phyloP scores from a whole-genome alignment of 2,329 filamentous ascomycete species.

The Exserohilum rostratum region DNA sequence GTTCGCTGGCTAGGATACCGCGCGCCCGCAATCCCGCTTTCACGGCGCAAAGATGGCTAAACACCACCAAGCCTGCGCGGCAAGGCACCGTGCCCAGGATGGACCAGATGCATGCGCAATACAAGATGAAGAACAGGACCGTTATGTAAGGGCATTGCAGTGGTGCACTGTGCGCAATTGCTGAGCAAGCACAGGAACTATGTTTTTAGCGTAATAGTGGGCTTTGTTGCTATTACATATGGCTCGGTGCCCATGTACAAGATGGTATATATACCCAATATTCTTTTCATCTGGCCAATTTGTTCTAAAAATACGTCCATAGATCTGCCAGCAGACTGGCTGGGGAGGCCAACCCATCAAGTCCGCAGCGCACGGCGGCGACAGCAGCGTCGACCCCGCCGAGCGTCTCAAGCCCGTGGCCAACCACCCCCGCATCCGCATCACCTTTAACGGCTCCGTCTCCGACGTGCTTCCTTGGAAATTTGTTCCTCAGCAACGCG shows the following conservation, averaged over 20 bases:
- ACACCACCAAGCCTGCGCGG: constrained; percentile 35
- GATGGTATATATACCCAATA: constrained; percentile 62
- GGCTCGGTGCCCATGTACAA: constrained; percentile 87
- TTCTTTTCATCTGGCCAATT: neutral
- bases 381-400: constrained; percentile 68
- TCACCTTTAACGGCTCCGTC: constrained; percentile 95
- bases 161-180: neutral
- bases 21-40: constrained; percentile 27
- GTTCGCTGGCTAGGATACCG: constrained; percentile 27
- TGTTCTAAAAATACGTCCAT: constrained; percentile 11
- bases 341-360: constrained; percentile 94
- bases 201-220: constrained; percentile 76
- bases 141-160: constrained; percentile 58
- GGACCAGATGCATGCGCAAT: constrained; percentile 68
- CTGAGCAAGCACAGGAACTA: constrained; percentile 62
- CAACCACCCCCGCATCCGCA: constrained; percentile 81
- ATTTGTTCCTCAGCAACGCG: constrained; percentile 93
- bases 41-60: constrained; percentile 39
- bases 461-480: constrained; percentile 98
- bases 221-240: constrained; percentile 80
- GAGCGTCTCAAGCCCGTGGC: constrained; percentile 80
- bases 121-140: constrained; percentile 71
- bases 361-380: constrained; percentile 69
- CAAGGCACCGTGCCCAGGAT: constrained; percentile 60
- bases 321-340: constrained; percentile 85